Evolutionary conservation across 305 asterid genomes (phyloP), one percentile per base, ranked within the genome.

Genomic region (Nicotiana rustica): DNA sequence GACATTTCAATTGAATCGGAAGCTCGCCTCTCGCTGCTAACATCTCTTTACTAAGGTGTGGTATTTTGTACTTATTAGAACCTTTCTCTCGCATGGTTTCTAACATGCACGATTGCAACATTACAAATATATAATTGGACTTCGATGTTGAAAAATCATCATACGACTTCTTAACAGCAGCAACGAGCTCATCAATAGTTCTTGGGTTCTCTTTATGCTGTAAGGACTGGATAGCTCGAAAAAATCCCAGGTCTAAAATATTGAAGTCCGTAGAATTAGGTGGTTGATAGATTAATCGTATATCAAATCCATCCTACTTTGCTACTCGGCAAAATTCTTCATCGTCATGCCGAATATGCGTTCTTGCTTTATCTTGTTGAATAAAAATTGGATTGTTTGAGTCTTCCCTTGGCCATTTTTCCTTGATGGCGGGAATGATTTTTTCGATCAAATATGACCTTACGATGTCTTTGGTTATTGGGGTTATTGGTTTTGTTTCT

Each of bases 331-430:
- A 4, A 80, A 84, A 84, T 49, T 80, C 84, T 4, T 5, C 25
- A 71, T 84, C 69, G 14, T 33, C 25, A 10, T 1, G 15, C 35
- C 15, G n/a, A 2, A 71, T n/a, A 73, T 55, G 65, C 15, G 79
- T 76, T 41, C 18, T 62, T 18, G 78, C 84, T 49, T 84, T 84
- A 6, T 81, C 71, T 18, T 64, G 71, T 4, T 71, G 64, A 12
- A 84, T 79, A 3, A 69, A 60, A 14, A 47, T 80, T 4, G 25
- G 14, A 0, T 49, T 35, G 14, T 12, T 3, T 2, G 4, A 6
- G 0, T 19, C 29, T 5, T 19, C 36, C 19, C 60, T 35, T 8
- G 77, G 62, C 18, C 78, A 47, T 18, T 44, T 69, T 35, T 70
- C 25, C 0, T 52, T 69, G 4, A 84, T 76, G 3, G 82, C 44